Conservation (phyloP, 805 yeast species). For the Pichia californica region DNA sequence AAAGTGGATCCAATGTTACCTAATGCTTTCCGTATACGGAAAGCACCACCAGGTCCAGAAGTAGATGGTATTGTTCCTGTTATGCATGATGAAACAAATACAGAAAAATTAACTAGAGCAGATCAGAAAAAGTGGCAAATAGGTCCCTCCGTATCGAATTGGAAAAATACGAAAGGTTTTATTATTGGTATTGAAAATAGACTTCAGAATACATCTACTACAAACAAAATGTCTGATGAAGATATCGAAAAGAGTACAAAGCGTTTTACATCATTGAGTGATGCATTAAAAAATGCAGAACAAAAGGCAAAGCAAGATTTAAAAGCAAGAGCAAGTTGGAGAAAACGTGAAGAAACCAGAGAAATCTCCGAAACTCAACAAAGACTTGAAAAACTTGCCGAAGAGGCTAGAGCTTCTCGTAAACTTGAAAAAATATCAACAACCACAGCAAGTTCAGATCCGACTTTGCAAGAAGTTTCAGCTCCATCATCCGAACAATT, state of each 20-base stretch:
- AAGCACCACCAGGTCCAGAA: slow-evolving; percentile 63
- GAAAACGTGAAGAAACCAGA: slow-evolving; percentile 31
- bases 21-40: slow-evolving; percentile 63
- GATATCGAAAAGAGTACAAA: slow-evolving; percentile 39
- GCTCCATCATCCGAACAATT: too few relatives aligned
- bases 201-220: slow-evolving; percentile 43
- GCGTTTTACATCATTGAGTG: slow-evolving; percentile 51
- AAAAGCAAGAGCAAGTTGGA: slow-evolving; percentile 42
- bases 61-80: slow-evolving; percentile 53
- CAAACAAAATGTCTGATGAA: slow-evolving; percentile 16
- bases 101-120: slow-evolving; percentile 54
- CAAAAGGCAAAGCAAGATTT: slow-evolving; percentile 52
- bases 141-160: slow-evolving; percentile 87
- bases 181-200: slow-evolving; percentile 77
- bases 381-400: slow-evolving; percentile 43
- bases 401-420: slow-evolving; percentile 33
- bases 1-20: slow-evolving; percentile 85
- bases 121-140: slow-evolving; percentile 80
- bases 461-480: too few relatives aligned
- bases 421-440: neutral
- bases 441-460: too few relatives aligned
- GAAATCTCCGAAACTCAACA: slow-evolving; percentile 46
- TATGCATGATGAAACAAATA: slow-evolving; percentile 46
- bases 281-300: slow-evolving; percentile 69
- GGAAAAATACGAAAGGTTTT: slow-evolving; percentile 93